phyloP scores from a whole-genome alignment of 2,329 filamentous ascomycete species.

The Diaporthe sp. region DNA sequence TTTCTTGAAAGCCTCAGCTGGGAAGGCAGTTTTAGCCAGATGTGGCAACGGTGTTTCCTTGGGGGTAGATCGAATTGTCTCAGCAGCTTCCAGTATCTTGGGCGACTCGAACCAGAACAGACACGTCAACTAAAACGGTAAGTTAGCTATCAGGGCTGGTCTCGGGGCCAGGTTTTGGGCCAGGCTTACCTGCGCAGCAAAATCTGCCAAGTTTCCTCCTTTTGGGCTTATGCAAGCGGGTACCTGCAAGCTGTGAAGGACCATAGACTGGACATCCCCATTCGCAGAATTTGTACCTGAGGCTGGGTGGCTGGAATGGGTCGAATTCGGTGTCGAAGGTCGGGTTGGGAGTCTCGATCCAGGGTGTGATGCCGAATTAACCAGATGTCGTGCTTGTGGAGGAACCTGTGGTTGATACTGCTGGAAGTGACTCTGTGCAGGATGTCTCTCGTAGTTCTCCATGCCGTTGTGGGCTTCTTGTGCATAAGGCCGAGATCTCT shows the following conservation, averaged over 20 bases:
- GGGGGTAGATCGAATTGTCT: conserved; percentile 67
- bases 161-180: neutral
- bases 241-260: conserved; percentile 76
- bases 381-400: conserved; percentile 29
- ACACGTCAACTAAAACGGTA: conserved; percentile 81
- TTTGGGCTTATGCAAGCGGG: conserved; percentile 81
- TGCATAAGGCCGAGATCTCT: conserved; percentile 37
- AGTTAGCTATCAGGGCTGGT: conserved; percentile 19
- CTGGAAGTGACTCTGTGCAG: conserved; percentile 31
- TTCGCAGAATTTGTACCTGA: conserved; percentile 51
- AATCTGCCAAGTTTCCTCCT: conserved; percentile 84
- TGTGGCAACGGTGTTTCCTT: conserved; percentile 59
- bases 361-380: conserved; percentile 26
- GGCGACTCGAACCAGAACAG: conserved; percentile 98
- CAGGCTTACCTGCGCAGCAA: conserved; percentile 80
- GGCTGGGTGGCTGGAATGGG: conserved; percentile 48
- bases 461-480: conserved; percentile 33
- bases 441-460: conserved; percentile 36
- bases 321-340: conserved; percentile 55
- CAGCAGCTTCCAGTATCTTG: conserved; percentile 81
- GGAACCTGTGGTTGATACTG: conserved; percentile 35
- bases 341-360: conserved; percentile 53
- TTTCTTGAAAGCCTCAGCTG: conserved; percentile 86
- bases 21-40: conserved; percentile 80
- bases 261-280: conserved; percentile 61